Evolutionary conservation across 164 flowering plant genomes (phyloP), one percentile per base, ranked within the genome.

Genomic region (Umbellularia californica): DNA sequence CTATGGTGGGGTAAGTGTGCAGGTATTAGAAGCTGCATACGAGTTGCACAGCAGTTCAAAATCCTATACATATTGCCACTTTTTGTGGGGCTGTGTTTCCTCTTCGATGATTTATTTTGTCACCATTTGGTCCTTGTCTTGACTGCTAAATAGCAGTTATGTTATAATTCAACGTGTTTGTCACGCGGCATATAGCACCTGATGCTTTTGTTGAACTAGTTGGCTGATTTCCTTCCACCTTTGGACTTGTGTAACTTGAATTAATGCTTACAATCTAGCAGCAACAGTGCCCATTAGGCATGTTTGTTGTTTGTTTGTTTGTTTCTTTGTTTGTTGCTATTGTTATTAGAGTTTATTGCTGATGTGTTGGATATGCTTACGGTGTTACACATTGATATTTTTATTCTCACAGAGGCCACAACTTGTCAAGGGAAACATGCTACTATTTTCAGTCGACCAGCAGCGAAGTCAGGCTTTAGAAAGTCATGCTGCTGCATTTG

Each of bases 391-490:
- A 7, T 50, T 50, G 33, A 30, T 27, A 14, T 27, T 66, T 66
- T 55, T 55, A 19, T 27, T 25, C 28, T 15, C 28, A 19, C 66
- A 96, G 99, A 89, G 93, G 82, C 99, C 96, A 58, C 98, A 94
- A 82, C 83, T 96, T 72, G 99, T 96, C 30, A 96, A 94, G 79
- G 99, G 98, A 77, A 96, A 88, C 73, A 94, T 96, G 99, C 99
- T 94, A 77, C 94, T 96, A 58, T 96, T 87, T 79, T 96, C 98
- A 22, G 97, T 96, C 70, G 98, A 96, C 72, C 99, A 96, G 84
- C 97, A 96, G 79, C 97, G 99, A n/a, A 96, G 99, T 84, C 99
- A 96, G 86, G 98, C 98, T 82, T 93, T 96, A 76, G 99, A 96
- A 84, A 98, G 98, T 51, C 99, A 96, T 88, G 98, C 97, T 73